A percentile compares a stretch with the other conserved stretches of the same genome.
Evolutionary conservation across 768 basidiomycete genomes (phyloP).

Genomic region (Kwoniella sp.): DNA sequence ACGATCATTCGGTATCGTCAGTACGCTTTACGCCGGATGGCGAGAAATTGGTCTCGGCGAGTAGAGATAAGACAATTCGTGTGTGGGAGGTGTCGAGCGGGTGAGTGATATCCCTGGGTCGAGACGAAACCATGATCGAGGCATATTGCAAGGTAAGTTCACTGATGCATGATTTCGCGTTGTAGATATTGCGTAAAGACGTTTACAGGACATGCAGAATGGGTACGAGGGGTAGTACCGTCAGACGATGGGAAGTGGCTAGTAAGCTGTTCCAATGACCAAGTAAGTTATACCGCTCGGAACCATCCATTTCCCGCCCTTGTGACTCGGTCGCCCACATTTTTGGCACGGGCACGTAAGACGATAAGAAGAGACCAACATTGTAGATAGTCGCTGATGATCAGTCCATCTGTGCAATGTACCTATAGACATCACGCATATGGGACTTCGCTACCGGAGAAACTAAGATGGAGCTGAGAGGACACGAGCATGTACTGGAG

Average conservation of each 20-base stretch:
- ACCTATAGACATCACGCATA: conserved; percentile 69
- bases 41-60: conserved; percentile 79
- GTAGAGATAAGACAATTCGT: conserved; percentile 81
- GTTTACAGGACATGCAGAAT: conserved; percentile 75
- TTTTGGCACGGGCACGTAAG: too few species aligned
- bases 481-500: conserved; percentile 85
- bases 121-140: too few species aligned
- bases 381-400: too few species aligned
- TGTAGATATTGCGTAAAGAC: conserved; percentile 76
- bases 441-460: conserved; percentile 75
- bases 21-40: conserved; percentile 84
- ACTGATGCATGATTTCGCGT: too few species aligned
- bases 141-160: too few species aligned
- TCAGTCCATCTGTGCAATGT: background rate
- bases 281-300: conserved; percentile 62
- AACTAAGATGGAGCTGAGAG: conserved; percentile 77
- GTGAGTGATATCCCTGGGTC: conserved; percentile 59
- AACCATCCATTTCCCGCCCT: too few species aligned
- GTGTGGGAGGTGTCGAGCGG: conserved; percentile 84
- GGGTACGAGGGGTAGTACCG: conserved; percentile 68
- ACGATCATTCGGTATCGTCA: conserved; percentile 86
- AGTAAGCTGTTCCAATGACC: conserved; percentile 82
- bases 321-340: too few species aligned
- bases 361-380: too few species aligned
- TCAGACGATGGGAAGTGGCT: conserved; percentile 70